These are phyloP conservation scores for Scutellaria minor DNA, from an alignment of 257 asterid species.

Conservation along the genomic window DNA sequence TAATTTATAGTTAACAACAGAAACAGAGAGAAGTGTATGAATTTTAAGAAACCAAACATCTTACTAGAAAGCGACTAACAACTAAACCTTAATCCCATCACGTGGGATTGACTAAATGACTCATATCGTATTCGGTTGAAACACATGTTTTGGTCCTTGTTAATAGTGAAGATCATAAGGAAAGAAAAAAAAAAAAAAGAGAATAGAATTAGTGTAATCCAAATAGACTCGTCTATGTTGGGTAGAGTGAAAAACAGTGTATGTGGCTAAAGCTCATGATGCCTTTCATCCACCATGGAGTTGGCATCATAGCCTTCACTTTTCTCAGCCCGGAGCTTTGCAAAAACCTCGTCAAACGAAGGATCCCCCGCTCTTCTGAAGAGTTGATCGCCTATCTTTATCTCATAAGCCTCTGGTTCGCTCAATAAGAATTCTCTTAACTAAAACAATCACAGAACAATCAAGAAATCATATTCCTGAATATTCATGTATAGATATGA, in stretches of 20 bases:
- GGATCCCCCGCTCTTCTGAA: constrained; percentile 85
- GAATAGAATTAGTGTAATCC: background rate
- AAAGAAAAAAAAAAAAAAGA: background rate
- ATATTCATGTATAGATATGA: too few relatives aligned
- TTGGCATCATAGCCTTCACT: constrained; percentile 29
- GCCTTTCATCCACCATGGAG: constrained; percentile 40
- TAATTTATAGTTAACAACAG: background rate
- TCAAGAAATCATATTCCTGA: too few relatives aligned
- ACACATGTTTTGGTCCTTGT: too few relatives aligned
- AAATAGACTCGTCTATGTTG: constrained; percentile 1
- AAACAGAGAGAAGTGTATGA: constrained; percentile 20
- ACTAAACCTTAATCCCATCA: too few relatives aligned
- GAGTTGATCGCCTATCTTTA: constrained; percentile 82
- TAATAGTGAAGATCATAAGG: background rate
- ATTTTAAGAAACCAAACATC: constrained; percentile 18
- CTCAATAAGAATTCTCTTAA: constrained; percentile 72
- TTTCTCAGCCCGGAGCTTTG: constrained; percentile 52
- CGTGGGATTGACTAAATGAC: too few relatives aligned
- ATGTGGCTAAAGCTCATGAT: constrained; percentile 55
- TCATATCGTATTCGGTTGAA: too few relatives aligned
- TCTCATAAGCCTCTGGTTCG: constrained; percentile 88
- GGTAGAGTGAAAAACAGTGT: background rate
- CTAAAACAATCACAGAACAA: constrained; percentile 42
- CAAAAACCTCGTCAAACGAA: constrained; percentile 71
- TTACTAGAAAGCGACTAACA: background rate